Evolutionary conservation across 768 basidiomycete genomes (phyloP), one percentile per base, ranked within the genome.

Genomic region (Cystobasidium onofrii): DNA sequence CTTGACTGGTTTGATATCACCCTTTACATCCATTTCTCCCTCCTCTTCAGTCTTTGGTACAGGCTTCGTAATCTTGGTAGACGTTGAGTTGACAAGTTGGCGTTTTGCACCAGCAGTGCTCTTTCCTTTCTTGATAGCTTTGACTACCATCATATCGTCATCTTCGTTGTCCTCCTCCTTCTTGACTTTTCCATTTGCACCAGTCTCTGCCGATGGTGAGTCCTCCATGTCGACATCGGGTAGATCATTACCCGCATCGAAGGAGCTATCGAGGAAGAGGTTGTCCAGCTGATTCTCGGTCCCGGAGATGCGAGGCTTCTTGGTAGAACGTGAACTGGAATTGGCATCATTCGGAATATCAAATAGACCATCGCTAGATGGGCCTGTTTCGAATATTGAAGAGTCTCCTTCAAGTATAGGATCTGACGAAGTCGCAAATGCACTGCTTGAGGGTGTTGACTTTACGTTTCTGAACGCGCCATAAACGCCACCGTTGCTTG

Each of bases 81-180:
- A 72, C 0, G 75, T 57, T 13, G 76, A 75, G 74, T 78, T 79
- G 76, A 79, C 78, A 57, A 77, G 77, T 4, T 76, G 77, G 0
- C 74, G 75, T 23, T 73, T 72, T 0, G 72, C 52, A 1, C 70
- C 57, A 1, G 70, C 77, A 36, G 78, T 78, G 13, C 74, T 62
- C 73, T 78, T 79, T 18, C 65, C 70, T 18, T 57, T 63, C 1
- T 60, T 44, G n/a, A 69, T 71, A 7, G 78, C 74, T 69, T 78
- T 76, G 43, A 79, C 71, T 33, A 74, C 55, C 15, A 80, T 67
- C 55, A 77, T 78, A 29, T 78, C 76, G n/a, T 77, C 80, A 63
- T 81, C 80, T 39, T 81, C 81, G 33, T 80, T 78, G 31, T 79
- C 80, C 17, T 81, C 79, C 46, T 80, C 55, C 34, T 69, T 71